Evolutionary conservation across 768 basidiomycete genomes (phyloP), one percentile per base, ranked within the genome.

Genomic region (Suillus clintonianus): DNA sequence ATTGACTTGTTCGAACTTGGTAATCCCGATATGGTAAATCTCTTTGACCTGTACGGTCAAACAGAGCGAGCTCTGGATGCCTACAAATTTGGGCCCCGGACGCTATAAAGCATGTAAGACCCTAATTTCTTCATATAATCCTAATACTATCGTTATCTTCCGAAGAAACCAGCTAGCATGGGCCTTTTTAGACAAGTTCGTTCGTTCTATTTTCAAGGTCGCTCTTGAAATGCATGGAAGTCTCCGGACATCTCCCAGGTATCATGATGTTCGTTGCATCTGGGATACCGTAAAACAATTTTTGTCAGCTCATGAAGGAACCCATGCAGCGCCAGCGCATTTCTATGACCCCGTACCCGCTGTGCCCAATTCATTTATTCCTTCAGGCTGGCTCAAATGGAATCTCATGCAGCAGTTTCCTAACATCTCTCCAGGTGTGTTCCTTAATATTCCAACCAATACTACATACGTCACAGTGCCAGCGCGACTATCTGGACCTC

Each of bases 21-120:
- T 48, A 36, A 50, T 62, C 74, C 71, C 27, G 53, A 77, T 76
- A 72, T 71, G 59, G 74, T 58, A 77, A 65, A 59, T 57, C 47
- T 50, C 43, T 53, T 53, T 27, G 27, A 27, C 27, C 27, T 27
- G 27, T 27, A 27, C 27, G 4, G 27, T 27, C 27, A 27, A 27
- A 27, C 27, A 27, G 27, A 4, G 27, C 4, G n/a, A n/a, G n/a
- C n/a, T n/a, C n/a, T n/a, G n/a, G 14, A 47, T 22, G 22, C 45
- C 13, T 11, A 22, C 27, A 27, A 27, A 27, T 13, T 47, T 22
- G 24, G 27, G 27, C 22, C 48, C 15, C 24, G n/a, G 11, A 24
- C 15, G 24, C 11, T 22, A 22, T 19, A 22, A 43, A 24, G 13
- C 14, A 24, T 8, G 14, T 13, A 27, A 27, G 14, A 24, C 24